Evolutionary conservation across 1,284 basidiomycete genomes (phyloP).

Genomic region (Sphaerobolus stellatus): DNA sequence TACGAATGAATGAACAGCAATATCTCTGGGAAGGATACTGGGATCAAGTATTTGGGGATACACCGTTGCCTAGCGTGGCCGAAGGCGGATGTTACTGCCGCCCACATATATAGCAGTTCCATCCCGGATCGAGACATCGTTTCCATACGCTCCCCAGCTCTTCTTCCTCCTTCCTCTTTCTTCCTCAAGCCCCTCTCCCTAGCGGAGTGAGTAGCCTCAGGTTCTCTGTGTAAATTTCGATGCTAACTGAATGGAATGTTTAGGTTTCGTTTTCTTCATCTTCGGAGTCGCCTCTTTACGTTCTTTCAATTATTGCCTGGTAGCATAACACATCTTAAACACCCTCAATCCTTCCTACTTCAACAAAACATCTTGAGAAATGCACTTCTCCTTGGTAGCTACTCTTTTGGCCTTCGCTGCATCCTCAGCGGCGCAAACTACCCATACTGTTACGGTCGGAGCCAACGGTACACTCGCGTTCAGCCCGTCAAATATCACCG

Average conservation of each 20-base stretch:
- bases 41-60: too few relatives aligned
- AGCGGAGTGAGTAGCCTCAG: conserved; percentile 6
- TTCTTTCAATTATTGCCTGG: neutral
- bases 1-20: too few relatives aligned
- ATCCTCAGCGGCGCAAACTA: conserved; percentile 26
- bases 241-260: neutral
- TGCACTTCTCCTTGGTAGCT: conserved; percentile 7
- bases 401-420: conserved; percentile 27
- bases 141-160: too few relatives aligned
- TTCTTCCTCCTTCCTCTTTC: neutral
- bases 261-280: neutral
- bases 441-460: conserved; percentile 35
- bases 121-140: too few relatives aligned
- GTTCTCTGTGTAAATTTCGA: too few relatives aligned
- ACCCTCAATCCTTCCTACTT: neutral
- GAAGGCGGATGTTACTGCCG: too few relatives aligned
- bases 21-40: too few relatives aligned
- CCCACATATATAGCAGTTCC: too few relatives aligned
- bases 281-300: too few relatives aligned
- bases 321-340: neutral
- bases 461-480: conserved; percentile 30
- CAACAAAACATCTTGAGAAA: too few relatives aligned
- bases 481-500: conserved; percentile 45
- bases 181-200: neutral
- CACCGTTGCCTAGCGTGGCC: too few relatives aligned